These are phyloP conservation scores for Phytopythium helicoides DNA, from an alignment of 352 stramenopile species.

Conservation along the genomic window DNA sequence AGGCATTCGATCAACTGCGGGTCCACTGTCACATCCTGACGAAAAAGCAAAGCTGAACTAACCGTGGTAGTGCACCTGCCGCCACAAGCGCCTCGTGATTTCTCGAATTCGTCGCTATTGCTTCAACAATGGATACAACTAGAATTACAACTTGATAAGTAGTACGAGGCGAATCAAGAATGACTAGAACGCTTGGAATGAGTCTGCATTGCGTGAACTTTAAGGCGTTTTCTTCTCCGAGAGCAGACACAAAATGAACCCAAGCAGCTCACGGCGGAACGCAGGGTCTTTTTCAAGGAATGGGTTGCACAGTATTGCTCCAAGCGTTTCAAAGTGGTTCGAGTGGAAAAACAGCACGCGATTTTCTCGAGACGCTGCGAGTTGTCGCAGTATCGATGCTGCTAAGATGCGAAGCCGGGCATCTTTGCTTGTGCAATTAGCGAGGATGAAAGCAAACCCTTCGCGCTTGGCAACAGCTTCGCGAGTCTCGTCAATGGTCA, in stretches of 20 bases:
- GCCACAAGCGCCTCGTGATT: slow-evolving; percentile 52
- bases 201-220: slow-evolving; percentile 57
- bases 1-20: not conserved
- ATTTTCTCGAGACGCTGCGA: slow-evolving; percentile 56
- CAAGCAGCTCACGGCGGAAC: slow-evolving; percentile 62
- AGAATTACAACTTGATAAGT: slow-evolving; percentile 40
- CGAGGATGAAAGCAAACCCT: slow-evolving; percentile 66
- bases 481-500: slow-evolving; percentile 54
- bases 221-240: slow-evolving; percentile 46
- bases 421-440: slow-evolving; percentile 58
- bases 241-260: slow-evolving; percentile 59
- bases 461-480: slow-evolving; percentile 62
- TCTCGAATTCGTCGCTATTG: slow-evolving; percentile 37
- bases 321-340: slow-evolving; percentile 50
- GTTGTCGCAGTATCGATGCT: slow-evolving; percentile 51
- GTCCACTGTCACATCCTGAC: not conserved
- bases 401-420: slow-evolving; percentile 49
- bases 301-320: slow-evolving; percentile 51
- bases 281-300: slow-evolving; percentile 61
- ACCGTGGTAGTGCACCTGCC: slow-evolving; percentile 38
- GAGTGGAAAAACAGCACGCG: slow-evolving; percentile 61
- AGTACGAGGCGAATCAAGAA: slow-evolving; percentile 38
- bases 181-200: slow-evolving; percentile 46
- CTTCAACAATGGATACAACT: slow-evolving; percentile 59
- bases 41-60: slow-evolving; percentile 58